A percentile compares a stretch with the other conserved stretches of the same genome.
phyloP scores from a whole-genome alignment of 768 basidiomycete genomes.

The Chalciporus chontae region DNA sequence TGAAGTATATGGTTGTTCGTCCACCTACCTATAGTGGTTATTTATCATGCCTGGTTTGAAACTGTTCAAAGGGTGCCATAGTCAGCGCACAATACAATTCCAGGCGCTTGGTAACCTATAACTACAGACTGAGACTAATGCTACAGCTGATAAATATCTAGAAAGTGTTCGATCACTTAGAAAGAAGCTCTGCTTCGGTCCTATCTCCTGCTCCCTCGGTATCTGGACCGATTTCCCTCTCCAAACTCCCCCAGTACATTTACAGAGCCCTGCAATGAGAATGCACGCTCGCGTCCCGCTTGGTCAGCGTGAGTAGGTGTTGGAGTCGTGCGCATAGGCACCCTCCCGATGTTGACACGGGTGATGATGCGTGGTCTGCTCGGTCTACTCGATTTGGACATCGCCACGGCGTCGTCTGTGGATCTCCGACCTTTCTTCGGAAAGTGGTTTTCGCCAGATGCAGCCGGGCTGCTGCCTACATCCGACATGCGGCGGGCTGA shows the following conservation, averaged over 20 bases:
- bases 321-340: slow-evolving; percentile 35
- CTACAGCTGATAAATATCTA: slow-evolving; percentile 9
- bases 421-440: slow-evolving; percentile 1
- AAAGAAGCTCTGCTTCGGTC: neutral
- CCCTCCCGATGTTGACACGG: slow-evolving; percentile 35
- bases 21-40: neutral
- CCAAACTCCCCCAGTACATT: slow-evolving; percentile 22
- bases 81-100: neutral
- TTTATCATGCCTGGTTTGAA: slow-evolving; percentile 5
- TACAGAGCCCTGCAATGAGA: slow-evolving; percentile 29
- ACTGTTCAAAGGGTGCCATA: neutral
- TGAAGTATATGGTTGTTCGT: slow-evolving; percentile 3
- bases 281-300: slow-evolving; percentile 26
- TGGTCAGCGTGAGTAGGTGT: slow-evolving; percentile 24
- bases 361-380: neutral
- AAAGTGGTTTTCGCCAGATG: neutral
- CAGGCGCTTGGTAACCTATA: neutral
- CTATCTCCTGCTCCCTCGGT: slow-evolving; percentile 6
- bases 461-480: neutral
- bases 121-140: slow-evolving; percentile 7
- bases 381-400: neutral
- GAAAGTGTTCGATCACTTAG: neutral
- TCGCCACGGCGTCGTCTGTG: neutral
- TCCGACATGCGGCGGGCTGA: neutral
- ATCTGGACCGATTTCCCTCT: slow-evolving; percentile 11